Conservation (phyloP, 257 asterid species). For the Linderniella brevidens region DNA sequence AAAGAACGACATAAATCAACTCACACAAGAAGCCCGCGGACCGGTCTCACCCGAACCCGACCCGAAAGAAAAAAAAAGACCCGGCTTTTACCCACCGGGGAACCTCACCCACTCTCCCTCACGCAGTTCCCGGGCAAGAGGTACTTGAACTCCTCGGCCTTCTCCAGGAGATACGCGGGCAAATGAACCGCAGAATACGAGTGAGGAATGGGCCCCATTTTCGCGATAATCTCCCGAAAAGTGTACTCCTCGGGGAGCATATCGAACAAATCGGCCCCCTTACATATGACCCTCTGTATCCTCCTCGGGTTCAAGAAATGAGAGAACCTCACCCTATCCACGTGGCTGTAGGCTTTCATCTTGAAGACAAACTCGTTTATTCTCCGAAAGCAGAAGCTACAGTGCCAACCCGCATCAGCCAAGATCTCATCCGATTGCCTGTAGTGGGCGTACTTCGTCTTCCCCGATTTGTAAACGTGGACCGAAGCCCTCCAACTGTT, state of each 20-base stretch:
- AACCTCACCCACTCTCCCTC: background rate
- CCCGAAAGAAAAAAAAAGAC: no score
- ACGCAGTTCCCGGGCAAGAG: constrained; percentile 6
- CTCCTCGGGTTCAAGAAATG: constrained; percentile 1
- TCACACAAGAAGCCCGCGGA: no score
- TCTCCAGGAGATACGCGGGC: background rate
- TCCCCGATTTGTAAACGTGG: background rate
- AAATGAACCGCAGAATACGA: constrained; percentile 5
- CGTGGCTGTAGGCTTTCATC: constrained; percentile 6
- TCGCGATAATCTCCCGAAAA: constrained; percentile 3
- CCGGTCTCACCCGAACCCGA: no score
- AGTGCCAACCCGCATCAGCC: constrained; percentile 6
- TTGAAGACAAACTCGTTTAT: constrained; percentile 3
- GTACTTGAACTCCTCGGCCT: background rate
- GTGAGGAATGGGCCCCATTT: constrained; percentile 4
- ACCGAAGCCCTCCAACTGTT: constrained; percentile 4
- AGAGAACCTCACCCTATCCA: constrained; percentile 1
- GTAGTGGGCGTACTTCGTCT: background rate
- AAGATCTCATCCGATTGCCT: background rate
- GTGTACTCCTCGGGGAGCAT: constrained; percentile 3
- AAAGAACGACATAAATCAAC: no score
- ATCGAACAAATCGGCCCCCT: background rate
- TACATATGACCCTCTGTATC: constrained; percentile 2
- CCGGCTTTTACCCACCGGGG: no score
- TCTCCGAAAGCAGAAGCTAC: constrained; percentile 2